These are phyloP conservation scores for Yamadazyma ubonensis DNA, from an alignment of 805 yeast genomes.

Conservation along the genomic window DNA sequence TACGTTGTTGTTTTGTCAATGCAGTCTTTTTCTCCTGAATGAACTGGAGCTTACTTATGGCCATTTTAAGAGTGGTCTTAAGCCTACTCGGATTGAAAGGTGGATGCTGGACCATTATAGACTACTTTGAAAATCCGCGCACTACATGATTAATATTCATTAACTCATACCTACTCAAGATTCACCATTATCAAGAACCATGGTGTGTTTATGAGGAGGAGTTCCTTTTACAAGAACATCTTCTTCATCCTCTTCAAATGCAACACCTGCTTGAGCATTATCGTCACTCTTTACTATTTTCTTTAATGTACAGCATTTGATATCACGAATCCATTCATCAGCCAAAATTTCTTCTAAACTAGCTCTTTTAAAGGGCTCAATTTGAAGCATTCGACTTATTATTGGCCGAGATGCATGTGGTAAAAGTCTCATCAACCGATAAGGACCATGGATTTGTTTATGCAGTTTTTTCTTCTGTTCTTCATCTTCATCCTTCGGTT, in stretches of 20 bases:
- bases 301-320: slow-evolving; percentile 57
- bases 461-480: slow-evolving; percentile 33
- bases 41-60: slow-evolving; percentile 66
- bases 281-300: slow-evolving; percentile 20
- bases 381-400: slow-evolving; percentile 60
- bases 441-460: slow-evolving; percentile 77
- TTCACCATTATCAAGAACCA: slow-evolving; percentile 22
- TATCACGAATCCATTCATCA: slow-evolving; percentile 71
- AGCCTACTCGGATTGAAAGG: slow-evolving; percentile 34
- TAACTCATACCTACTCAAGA: slow-evolving; percentile 4
- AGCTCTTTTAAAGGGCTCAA: slow-evolving; percentile 63
- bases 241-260: slow-evolving; percentile 39
- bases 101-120: slow-evolving; percentile 19
- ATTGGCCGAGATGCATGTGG: slow-evolving; percentile 85
- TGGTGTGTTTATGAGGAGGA: slow-evolving; percentile 43
- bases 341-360: slow-evolving; percentile 61
- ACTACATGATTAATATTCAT: slow-evolving; percentile 1
- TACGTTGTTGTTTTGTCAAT: slow-evolving; percentile 68
- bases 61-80: slow-evolving; percentile 57
- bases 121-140: neutral
- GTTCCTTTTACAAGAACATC: slow-evolving; percentile 33
- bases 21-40: slow-evolving; percentile 76
- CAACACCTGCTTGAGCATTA: slow-evolving; percentile 21
- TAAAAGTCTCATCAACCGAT: slow-evolving; percentile 71
- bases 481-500: slow-evolving; percentile 13